Conservation (phyloP, 1,284 basidiomycete species). For the Tylopilus sp. region DNA sequence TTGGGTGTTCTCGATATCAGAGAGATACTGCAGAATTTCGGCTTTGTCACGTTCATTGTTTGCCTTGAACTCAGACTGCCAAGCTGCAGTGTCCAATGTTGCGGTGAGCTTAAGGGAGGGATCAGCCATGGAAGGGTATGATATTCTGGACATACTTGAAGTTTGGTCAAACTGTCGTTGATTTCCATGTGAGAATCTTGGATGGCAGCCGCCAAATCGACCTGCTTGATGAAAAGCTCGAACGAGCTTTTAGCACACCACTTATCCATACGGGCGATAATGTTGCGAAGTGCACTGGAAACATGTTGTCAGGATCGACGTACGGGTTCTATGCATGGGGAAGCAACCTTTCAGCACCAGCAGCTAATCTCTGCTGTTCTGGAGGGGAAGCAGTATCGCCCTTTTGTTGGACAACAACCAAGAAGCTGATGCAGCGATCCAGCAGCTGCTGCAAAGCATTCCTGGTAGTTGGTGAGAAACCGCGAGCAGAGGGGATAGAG, state of each 20-base stretch:
- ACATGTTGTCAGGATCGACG: conserved; percentile 6
- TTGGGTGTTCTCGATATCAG: conserved; percentile 42
- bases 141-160: conserved; percentile 36
- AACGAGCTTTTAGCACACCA: conserved; percentile 40
- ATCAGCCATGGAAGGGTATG: conserved; percentile 12
- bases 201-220: conserved; percentile 42
- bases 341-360: conserved; percentile 25
- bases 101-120: conserved; percentile 38
- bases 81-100: conserved; percentile 42
- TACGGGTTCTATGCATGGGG: not conserved
- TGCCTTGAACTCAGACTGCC: conserved; percentile 42
- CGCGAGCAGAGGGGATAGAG: not conserved
- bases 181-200: conserved; percentile 40
- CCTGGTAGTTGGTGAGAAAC: conserved; percentile 24
- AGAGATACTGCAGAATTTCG: conserved; percentile 41
- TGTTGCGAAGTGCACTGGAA: conserved; percentile 37
- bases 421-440: conserved; percentile 36
- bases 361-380: conserved; percentile 24
- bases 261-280: conserved; percentile 37
- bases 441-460: conserved; percentile 42
- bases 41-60: conserved; percentile 40
- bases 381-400: conserved; percentile 19
- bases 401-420: conserved; percentile 22
- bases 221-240: conserved; percentile 44
- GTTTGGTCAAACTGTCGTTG: conserved; percentile 39